A percentile compares a stretch with the other conserved stretches of the same genome.
Conservation (phyloP, 768 basidiomycete genomes). For the Tremella fuciformis region DNA sequence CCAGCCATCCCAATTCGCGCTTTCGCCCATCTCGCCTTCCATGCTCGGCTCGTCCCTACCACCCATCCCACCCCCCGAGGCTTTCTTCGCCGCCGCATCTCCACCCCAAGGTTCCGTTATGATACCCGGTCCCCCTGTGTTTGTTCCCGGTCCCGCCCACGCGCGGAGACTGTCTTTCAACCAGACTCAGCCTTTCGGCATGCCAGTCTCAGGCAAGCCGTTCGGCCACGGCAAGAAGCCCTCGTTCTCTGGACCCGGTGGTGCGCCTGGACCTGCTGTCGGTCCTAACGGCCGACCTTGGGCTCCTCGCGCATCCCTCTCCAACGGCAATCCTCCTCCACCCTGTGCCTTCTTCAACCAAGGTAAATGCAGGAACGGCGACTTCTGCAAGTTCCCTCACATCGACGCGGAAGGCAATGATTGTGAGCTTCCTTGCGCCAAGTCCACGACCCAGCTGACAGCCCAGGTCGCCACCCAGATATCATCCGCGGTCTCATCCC, state of each 20-base stretch:
- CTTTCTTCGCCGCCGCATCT: slow-evolving; percentile 39
- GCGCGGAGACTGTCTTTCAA: slow-evolving; percentile 36
- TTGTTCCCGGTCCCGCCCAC: slow-evolving; percentile 8
- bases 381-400: slow-evolving; percentile 53
- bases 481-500: slow-evolving; percentile 49
- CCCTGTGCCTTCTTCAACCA: slow-evolving; percentile 48
- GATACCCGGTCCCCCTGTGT: slow-evolving; percentile 6
- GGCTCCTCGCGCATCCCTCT: background rate
- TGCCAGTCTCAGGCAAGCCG: slow-evolving; percentile 17
- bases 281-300: slow-evolving; percentile 4
- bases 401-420: slow-evolving; percentile 50
- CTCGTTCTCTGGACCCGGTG: slow-evolving; percentile 45
- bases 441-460: background rate
- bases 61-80: slow-evolving; percentile 39
- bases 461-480: slow-evolving; percentile 48
- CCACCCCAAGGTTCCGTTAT: slow-evolving; percentile 18
- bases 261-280: slow-evolving; percentile 22
- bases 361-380: slow-evolving; percentile 49
- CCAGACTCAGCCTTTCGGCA: slow-evolving; percentile 16
- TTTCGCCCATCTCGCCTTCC: slow-evolving; percentile 41
- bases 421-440: slow-evolving; percentile 26
- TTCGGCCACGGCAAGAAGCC: slow-evolving; percentile 47
- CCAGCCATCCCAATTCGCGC: slow-evolving; percentile 26
- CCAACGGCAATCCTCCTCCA: slow-evolving; percentile 28
- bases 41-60: slow-evolving; percentile 37